These are phyloP conservation scores for Exophiala spinifera DNA, from an alignment of 2,329 filamentous ascomycete species.

Conservation along the genomic window DNA sequence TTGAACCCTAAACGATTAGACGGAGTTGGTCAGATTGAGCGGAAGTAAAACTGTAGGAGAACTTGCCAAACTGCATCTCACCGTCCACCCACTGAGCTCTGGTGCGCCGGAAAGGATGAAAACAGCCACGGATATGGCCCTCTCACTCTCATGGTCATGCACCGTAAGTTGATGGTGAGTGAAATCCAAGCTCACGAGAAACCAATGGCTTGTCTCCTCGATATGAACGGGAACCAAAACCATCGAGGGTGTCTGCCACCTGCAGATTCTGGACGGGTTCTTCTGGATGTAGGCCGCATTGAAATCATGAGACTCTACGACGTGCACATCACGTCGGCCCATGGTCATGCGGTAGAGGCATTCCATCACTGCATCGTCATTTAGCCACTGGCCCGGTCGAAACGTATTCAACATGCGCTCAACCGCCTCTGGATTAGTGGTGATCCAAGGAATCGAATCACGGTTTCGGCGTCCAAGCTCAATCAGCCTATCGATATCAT, in stretches of 20 bases:
- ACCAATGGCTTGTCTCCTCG: background rate
- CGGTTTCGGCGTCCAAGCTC: background rate
- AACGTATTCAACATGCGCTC: conserved; percentile 3
- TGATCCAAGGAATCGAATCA: background rate
- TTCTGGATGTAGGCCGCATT: conserved; percentile 1
- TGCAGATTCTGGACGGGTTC: background rate
- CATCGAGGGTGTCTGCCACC: conserved; percentile 3
- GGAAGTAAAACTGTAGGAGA: background rate
- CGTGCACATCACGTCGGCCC: background rate
- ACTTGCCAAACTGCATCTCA: background rate
- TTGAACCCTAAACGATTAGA: conserved; percentile 1
- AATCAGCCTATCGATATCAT: background rate
- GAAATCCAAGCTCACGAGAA: conserved; percentile 4
- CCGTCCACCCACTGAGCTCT: background rate
- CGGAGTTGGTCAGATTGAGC: background rate
- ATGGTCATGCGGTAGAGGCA: conserved; percentile 2
- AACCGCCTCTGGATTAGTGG: background rate
- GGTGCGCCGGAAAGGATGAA: conserved; percentile 1
- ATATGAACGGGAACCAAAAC: background rate
- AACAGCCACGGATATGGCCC: background rate
- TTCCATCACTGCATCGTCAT: conserved; percentile 4
- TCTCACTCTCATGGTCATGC: background rate
- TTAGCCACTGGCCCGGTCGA: conserved; percentile 4
- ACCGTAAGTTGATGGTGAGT: conserved; percentile 1
- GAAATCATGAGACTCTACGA: conserved; percentile 3